These are phyloP conservation scores for Hamiltosporidium tvaerminnensis DNA, from an alignment of 371 early-diverging fungal species.

Conservation along the genomic window DNA sequence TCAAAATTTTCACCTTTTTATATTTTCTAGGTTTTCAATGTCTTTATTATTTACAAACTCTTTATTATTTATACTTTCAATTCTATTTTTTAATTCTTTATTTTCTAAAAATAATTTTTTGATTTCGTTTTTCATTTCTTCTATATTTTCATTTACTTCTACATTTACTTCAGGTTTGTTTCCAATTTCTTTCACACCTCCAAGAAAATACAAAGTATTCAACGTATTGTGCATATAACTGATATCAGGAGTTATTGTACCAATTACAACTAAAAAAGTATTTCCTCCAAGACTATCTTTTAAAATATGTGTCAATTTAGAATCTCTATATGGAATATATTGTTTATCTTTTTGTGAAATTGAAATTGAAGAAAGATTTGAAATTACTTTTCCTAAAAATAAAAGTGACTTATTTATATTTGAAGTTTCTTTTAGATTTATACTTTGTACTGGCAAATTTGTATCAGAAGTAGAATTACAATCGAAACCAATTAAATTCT, in stretches of 20 bases:
- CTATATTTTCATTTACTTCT: slow-evolving; percentile 26
- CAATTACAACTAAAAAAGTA: slow-evolving; percentile 24
- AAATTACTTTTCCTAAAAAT: slow-evolving; percentile 28
- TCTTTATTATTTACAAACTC: too few species aligned
- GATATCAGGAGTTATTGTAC: slow-evolving; percentile 16
- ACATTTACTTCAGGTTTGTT: slow-evolving; percentile 36
- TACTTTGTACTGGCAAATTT: too few species aligned
- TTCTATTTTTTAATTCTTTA: slow-evolving; percentile 27
- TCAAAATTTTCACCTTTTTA: too few species aligned
- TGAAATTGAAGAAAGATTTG: too few species aligned
- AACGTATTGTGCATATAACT: slow-evolving; percentile 37
- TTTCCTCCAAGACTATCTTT: too few species aligned
- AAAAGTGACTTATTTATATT: slow-evolving; percentile 35
- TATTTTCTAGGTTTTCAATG: too few species aligned
- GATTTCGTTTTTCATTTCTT: slow-evolving; percentile 34
- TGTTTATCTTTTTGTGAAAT: too few species aligned
- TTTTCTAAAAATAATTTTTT: slow-evolving; percentile 39
- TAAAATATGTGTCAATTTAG: too few species aligned
- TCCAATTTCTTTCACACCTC: slow-evolving; percentile 42
- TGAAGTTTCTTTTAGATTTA: slow-evolving; percentile 19
- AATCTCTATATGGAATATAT: too few species aligned
- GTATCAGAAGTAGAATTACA: background rate
- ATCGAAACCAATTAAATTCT: background rate
- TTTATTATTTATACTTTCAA: too few species aligned
- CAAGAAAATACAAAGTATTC: slow-evolving; percentile 46